Base-by-base conservation (phyloP, 1,139 yeast genomes). In the Yamadazyma dendronema region DNA sequence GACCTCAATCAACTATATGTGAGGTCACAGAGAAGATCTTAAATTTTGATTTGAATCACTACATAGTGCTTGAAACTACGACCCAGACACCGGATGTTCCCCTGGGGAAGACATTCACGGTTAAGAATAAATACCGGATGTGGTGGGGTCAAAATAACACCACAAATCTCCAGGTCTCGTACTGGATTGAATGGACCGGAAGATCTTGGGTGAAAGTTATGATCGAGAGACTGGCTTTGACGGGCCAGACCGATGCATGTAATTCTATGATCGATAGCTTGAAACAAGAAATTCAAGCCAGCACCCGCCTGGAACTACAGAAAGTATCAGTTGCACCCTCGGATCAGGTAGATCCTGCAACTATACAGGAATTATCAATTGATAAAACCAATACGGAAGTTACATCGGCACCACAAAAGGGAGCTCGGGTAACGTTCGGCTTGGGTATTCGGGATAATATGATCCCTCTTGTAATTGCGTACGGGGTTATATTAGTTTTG, bases 41-140 rank as follows among this genome's bases (percentile, higher is more conserved):
- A 38, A 65, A 68, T 40, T 45, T 61, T 31, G 70, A 77, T 44
- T 66, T 58, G 36, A 56, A 66, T 13, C 62, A 61, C 29, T 57
- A 61, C 41, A 54, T 72, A 5, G 56, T 62, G 24, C 62, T 75
- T 6, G 46, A 62, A 3, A 61, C 72, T 7, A 61, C 60, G 2
- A 65, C 78, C 2, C 56, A 50, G 15, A 77, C 83, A 0, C 84
- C 84, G 0, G 79, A 75, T 47, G 84, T 78, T 4, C 84, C 84
- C 0, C 77, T 76, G 61, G 84, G 84, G 6, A 65, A 62, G 31
- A 69, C 74, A 1, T 78, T 78, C 47, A 60, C 68, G 19, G 80
- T 78, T 4, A 60, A 67, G 36, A 77, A 80, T 6, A 58, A 76
- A 31, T 76, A 69, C 48, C 55, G 70, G 16, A 57, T 76, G 21